Evolutionary conservation across 768 basidiomycete species (phyloP), one percentile per base, ranked within the genome.

Genomic region (Russula abietina): DNA sequence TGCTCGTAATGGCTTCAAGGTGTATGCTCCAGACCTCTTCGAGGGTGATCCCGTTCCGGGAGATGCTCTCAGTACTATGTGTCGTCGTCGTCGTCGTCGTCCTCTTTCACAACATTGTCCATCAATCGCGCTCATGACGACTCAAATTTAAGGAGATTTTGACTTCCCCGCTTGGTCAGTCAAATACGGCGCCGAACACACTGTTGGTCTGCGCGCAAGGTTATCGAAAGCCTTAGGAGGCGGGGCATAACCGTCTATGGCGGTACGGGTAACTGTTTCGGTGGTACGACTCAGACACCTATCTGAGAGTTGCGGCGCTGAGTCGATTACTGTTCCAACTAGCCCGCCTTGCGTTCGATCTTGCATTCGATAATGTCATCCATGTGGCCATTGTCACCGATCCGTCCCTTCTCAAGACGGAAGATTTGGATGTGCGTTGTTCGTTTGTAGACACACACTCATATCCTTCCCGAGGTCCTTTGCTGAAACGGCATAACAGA

Each of bases 311-410:
- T 46, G 52, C 14, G 24, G 33, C 8, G 26, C 49, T 56, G 28
- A 48, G 24, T 10, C 24, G 2, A 12, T n/a, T n/a, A n/a, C 11
- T 12, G n/a, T 12, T 56, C 12, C n/a, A 7, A 28, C 24, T 26
- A 68, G 67, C 52, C 11, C 61, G 61, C 52, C 48, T 66, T 3
- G 51, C 55, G 22, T 55, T 66, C 41, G 60, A 81, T 62, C 74
- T 82, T 51, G 78, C 82, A 0, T 75, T 78, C 57, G 77, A 78
- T 39, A 70, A 74, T 57, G 41, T 69, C 30, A 72, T 77, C 67
- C 68, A 77, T n/a, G 80, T 75, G 46, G 74, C 73, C 2, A 75
- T 74, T 22, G 71, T 79, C 45, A 58, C 77, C 1, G 83, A 85
- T 68, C 83, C 82, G 0, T 81, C 81, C 4, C 68, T 75, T 3